A percentile compares a stretch with the other conserved stretches of the same genome.
These are phyloP conservation scores for Penicillium sp. DNA, from an alignment of 2,329 filamentous ascomycete species.

Conservation along the genomic window DNA sequence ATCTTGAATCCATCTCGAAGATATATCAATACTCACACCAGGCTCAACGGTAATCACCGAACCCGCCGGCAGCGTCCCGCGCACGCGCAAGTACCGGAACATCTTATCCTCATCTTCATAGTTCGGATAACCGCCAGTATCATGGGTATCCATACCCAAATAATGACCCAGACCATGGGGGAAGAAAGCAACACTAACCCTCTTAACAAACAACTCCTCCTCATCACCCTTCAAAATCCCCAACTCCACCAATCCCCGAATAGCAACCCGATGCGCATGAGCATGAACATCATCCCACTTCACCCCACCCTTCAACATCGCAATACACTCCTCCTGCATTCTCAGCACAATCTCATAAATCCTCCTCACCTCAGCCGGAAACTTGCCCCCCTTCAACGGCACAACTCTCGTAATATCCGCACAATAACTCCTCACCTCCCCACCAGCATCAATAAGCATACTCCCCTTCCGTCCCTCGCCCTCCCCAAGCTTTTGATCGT, in stretches of 20 bases:
- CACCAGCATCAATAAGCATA: slow-evolving; percentile 84
- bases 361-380: slow-evolving; percentile 68
- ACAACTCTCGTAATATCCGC: slow-evolving; percentile 90
- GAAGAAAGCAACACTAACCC: slow-evolving; percentile 88
- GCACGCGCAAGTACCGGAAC: slow-evolving; percentile 84
- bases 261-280: slow-evolving; percentile 72
- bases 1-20: not conserved
- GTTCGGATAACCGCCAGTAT: slow-evolving; percentile 78
- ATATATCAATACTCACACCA: slow-evolving; percentile 61
- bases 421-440: slow-evolving; percentile 83
- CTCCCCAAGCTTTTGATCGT: slow-evolving; percentile 71
- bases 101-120: slow-evolving; percentile 78
- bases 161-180: slow-evolving; percentile 92
- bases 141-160: slow-evolving; percentile 90
- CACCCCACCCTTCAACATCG: slow-evolving; percentile 68
- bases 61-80: slow-evolving; percentile 74
- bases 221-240: slow-evolving; percentile 69
- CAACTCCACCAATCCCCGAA: slow-evolving; percentile 69
- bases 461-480: slow-evolving; percentile 62
- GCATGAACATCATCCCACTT: slow-evolving; percentile 74
- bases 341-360: slow-evolving; percentile 78
- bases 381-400: slow-evolving; percentile 74
- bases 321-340: slow-evolving; percentile 80
- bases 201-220: slow-evolving; percentile 73
- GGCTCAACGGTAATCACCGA: slow-evolving; percentile 95